Evolutionary conservation across 2,329 filamentous ascomycete genomes (phyloP), one percentile per base, ranked within the genome.

Genomic region (Onygenales sp.): DNA sequence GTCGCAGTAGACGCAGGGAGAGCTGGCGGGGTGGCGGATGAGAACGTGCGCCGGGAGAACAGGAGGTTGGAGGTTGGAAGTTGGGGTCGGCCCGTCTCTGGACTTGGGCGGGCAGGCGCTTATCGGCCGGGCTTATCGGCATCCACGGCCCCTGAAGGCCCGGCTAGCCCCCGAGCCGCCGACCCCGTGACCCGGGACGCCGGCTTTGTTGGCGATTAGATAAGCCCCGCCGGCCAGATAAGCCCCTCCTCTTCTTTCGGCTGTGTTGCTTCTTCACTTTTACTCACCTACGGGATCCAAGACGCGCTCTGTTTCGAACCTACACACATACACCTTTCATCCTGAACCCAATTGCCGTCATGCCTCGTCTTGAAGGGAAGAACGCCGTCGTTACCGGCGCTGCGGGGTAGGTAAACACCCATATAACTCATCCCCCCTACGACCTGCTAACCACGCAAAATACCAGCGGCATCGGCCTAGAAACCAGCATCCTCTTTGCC

Each of bases 401-500:
- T 60, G 89, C 84, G 64, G 88, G 88, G 88, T 94, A 80, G 71
- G 83, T 74, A 46, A 53, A 43, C 45, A 39, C 43, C 10, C 13
- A 47, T 27, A 40, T 32, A 27, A n/a, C 48, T 9, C 7, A 21
- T 1, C 36, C 21, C 31, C 17, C 14, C 11, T 11, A 42, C 36
- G 36, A 43, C 11, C 17, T 45, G 21, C 31, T 39, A 46, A 45
- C n/a, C 2, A 34, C 7, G 10, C 17, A 21, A 37, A 36, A 31
- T 33, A 36, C 50, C 50, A 72, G 91, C 65, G 91, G 91, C 65
- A 96, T 96, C 65, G 91, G 91, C 60, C 86, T 96, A 48, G 90
- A 96, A 75, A 95, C 91, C 2, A 82, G 81, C 53, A 91, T 96
- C 61, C 86, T 95, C 55, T 95, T 96, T 66, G 86, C 85, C 55